Conservation (phyloP, 2,329 filamentous ascomycete genomes). For the Gnomoniopsis sp. region DNA sequence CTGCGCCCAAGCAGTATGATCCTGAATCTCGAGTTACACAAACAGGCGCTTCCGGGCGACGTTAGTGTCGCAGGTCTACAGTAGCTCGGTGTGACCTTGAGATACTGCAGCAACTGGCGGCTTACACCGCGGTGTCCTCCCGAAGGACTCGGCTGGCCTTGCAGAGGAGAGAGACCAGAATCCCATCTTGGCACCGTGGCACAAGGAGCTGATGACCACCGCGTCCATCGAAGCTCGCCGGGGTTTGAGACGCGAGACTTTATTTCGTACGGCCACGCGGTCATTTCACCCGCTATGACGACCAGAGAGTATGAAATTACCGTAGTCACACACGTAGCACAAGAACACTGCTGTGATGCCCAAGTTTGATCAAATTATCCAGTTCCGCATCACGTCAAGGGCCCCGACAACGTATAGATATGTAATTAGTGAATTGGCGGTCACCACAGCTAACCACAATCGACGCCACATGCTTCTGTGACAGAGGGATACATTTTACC, state of each 20-base stretch:
- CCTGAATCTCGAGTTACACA: conserved; percentile 5
- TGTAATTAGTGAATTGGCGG: not conserved
- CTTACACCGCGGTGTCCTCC: not conserved
- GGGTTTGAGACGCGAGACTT: not conserved
- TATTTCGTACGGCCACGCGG: not conserved
- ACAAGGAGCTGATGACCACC: not conserved
- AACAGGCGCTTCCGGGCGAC: not conserved
- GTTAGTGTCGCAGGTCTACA: conserved; percentile 7
- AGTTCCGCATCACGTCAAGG: not conserved
- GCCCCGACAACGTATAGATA: not conserved
- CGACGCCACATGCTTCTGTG: not conserved
- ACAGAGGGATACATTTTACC: not conserved
- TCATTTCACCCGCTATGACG: not conserved
- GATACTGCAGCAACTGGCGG: not conserved
- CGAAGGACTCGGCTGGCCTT: not conserved
- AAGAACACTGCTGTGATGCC: not conserved
- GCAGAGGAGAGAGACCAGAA: not conserved
- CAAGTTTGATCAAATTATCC: not conserved
- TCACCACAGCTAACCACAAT: not conserved
- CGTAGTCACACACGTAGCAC: not conserved
- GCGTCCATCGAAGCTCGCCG: not conserved
- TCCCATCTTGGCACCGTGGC: not conserved
- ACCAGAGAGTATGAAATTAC: not conserved
- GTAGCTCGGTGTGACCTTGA: not conserved
- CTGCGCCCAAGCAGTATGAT: conserved; percentile 8